Base-by-base conservation (phyloP, 2,329 filamentous ascomycete species). In the Hysterium pulicare region DNA sequence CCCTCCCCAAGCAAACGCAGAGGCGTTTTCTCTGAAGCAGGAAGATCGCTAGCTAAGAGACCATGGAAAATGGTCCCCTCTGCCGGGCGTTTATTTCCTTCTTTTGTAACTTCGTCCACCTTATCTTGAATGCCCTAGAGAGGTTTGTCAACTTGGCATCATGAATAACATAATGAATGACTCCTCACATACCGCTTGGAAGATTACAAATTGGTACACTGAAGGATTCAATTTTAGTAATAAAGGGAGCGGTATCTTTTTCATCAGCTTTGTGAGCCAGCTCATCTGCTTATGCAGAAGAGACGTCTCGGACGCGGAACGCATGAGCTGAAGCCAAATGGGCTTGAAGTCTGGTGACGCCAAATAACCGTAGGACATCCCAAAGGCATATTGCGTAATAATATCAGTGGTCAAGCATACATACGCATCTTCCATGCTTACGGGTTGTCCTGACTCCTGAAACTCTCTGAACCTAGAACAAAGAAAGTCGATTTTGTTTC, bases 31-130 rank as follows among this genome's bases (percentile, higher is more conserved):
- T 50, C 50, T 9, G 36, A 44, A 5, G 20, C 22, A 10, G 50
- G 55, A 9, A 62, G 31, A 19, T 48, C 44, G 37, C 54, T 59
- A 20, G 44, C 41, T 2, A 66, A 46, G 1, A 67, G 42, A 17
- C 57, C 59, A 28, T 66, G 58, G 41, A 67, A 66, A 16, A 62
- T 49, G 11, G 56, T 61, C 16, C 39, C 23, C 17, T 40, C 23
- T 4, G 20, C 15, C 7, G 11, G 10, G 7, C 16, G 10, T 37
- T 37, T 19, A 11, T 9, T 37, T 11, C 23, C 34, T 10, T 8
- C 16, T 34, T 34, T 10, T 16, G 11, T 10, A 17, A 34, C 16
- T 8, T 10, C 9, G 32, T 34, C 8, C 10, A 34, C 16, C 17
- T 34, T 10, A 8, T 10, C 16, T 34, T 17, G 10, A 10, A 34